Evolutionary conservation across 306 rosid genomes (phyloP).

Genomic region (Hippophae tibetana): DNA sequence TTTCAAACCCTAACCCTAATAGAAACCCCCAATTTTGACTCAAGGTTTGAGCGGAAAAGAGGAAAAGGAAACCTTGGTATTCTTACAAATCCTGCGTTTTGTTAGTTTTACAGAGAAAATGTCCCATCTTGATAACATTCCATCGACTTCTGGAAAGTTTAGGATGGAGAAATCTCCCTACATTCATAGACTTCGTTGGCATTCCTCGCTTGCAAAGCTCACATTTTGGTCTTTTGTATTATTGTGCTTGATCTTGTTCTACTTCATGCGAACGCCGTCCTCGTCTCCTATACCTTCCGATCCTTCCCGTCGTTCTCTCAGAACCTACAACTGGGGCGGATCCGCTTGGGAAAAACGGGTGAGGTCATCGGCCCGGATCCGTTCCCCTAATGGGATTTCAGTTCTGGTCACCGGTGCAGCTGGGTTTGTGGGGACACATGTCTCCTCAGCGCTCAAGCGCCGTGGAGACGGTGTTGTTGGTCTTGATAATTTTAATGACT

Average conservation of each 20-base stretch:
- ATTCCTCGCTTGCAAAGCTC: slow-evolving; percentile 66
- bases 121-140: slow-evolving; percentile 69
- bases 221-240: slow-evolving; percentile 67
- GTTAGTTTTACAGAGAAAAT: slow-evolving; percentile 17
- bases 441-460: slow-evolving; percentile 78
- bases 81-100: slow-evolving; percentile 19
- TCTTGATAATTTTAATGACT: slow-evolving; percentile 70
- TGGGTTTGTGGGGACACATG: slow-evolving; percentile 91
- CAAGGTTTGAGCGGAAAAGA: not conserved
- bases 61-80: slow-evolving; percentile 19
- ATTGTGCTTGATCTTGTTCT: slow-evolving; percentile 65
- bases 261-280: slow-evolving; percentile 65
- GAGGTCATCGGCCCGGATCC: slow-evolving; percentile 53
- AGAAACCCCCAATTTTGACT: slow-evolving; percentile 4
- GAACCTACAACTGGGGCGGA: slow-evolving; percentile 79
- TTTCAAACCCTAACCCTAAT: slow-evolving; percentile 23
- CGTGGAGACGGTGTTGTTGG: slow-evolving; percentile 89
- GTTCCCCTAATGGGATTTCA: slow-evolving; percentile 57
- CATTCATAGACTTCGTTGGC: slow-evolving; percentile 68
- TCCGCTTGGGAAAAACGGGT: slow-evolving; percentile 83
- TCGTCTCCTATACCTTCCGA: slow-evolving; percentile 39
- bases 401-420: slow-evolving; percentile 88
- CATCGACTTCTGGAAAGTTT: slow-evolving; percentile 88
- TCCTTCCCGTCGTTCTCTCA: slow-evolving; percentile 65
- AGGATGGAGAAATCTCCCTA: slow-evolving; percentile 79